These are phyloP conservation scores for Sarocladiaceae sp. DNA, from an alignment of 2,329 filamentous ascomycete species.

Conservation along the genomic window DNA sequence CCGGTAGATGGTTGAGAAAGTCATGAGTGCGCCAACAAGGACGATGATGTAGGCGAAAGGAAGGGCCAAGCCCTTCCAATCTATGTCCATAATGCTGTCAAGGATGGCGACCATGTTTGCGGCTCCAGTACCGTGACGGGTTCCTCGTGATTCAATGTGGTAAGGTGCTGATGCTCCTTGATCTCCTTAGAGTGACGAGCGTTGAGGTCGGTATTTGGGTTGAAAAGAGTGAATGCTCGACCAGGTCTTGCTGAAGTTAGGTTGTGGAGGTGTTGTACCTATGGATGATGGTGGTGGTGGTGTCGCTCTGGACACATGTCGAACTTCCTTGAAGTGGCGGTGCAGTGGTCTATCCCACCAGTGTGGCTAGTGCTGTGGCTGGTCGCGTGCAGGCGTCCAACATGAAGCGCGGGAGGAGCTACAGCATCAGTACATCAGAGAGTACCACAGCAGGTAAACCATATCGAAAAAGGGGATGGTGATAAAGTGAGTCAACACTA, in stretches of 20 bases:
- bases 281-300: not conserved
- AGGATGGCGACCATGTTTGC: conserved; percentile 27
- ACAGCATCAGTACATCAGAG: too few species aligned
- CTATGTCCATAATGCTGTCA: conserved; percentile 38
- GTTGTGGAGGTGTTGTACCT: not conserved
- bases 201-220: not conserved
- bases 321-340: conserved; percentile 5
- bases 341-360: conserved; percentile 5
- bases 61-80: conserved; percentile 81
- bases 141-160: not conserved
- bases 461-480: too few species aligned
- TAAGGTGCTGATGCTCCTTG: not conserved
- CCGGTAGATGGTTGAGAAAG: conserved; percentile 88
- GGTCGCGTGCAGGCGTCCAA: not conserved
- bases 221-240: conserved; percentile 6
- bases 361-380: conserved; percentile 3
- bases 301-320: conserved; percentile 9
- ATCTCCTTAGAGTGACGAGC: not conserved
- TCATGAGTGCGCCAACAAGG: conserved; percentile 79
- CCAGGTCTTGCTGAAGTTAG: too few species aligned
- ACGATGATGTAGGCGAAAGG: conserved; percentile 87
- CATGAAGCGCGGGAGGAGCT: too few species aligned
- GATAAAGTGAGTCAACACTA: too few species aligned
- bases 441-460: too few species aligned
- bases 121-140: conserved; percentile 2